phyloP scores from a whole-genome alignment of 2,329 filamentous ascomycete species.

The Colletotrichum eremochloae region DNA sequence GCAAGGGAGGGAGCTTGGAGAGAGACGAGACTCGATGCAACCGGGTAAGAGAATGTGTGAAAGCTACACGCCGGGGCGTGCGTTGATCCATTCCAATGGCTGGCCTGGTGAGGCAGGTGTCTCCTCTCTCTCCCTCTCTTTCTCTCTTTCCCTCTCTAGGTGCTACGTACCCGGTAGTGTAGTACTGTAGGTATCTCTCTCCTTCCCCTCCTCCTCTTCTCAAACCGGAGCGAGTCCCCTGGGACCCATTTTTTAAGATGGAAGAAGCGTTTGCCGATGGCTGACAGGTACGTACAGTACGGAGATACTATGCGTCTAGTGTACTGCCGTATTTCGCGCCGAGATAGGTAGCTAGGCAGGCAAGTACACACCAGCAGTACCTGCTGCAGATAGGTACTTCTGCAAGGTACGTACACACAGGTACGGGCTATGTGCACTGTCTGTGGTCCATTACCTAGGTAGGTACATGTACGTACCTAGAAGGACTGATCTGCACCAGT shows the following conservation, averaged over 20 bases:
- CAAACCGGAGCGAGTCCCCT: conserved; percentile 42
- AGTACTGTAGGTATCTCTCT: no score
- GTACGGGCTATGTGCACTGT: not conserved
- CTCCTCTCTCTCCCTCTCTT: not conserved
- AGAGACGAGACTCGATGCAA: not conserved
- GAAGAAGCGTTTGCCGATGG: conserved; percentile 42
- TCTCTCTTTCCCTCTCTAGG: not conserved
- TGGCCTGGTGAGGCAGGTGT: not conserved
- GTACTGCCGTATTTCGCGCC: no score
- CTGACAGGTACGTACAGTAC: conserved; percentile 12
- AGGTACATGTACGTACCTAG: no score
- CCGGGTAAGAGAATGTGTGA: conserved; percentile 2
- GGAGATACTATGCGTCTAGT: no score
- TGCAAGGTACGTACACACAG: not conserved
- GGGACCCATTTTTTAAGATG: conserved; percentile 42
- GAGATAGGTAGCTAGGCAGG: no score
- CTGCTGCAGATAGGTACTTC: no score
- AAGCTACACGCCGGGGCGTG: conserved; percentile 18
- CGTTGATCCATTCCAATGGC: not conserved
- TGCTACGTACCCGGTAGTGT: no score
- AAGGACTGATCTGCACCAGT: not conserved
- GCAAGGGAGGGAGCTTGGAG: not conserved
- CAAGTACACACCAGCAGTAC: not conserved
- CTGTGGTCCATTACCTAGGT: not conserved
- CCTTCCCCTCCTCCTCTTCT: conserved; percentile 7